Percentiles rank a stretch among this genome's conserved stretches.
phyloP scores from a whole-genome alignment of 176 grass and related monocot species.

The Chloris gayana region DNA sequence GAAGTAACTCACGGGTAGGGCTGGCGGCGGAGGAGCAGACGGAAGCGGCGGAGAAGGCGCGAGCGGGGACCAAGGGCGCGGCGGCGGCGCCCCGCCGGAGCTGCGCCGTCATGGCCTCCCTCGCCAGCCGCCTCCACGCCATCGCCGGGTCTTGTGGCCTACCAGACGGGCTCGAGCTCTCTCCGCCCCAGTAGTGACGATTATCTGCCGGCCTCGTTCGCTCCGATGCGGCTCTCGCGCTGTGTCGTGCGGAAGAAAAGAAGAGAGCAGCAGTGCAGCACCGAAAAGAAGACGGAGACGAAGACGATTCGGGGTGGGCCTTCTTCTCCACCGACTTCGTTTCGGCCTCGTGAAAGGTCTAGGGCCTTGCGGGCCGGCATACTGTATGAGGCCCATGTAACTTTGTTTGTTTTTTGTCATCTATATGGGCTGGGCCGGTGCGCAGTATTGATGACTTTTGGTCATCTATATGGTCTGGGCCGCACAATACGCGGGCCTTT shows the following conservation, averaged over 20 bases:
- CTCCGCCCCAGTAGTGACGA: not conserved
- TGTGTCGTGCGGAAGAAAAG: not conserved
- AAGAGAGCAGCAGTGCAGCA: too few species aligned
- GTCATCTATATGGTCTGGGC: too few species aligned
- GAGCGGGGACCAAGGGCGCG: not conserved
- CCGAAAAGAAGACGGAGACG: not conserved
- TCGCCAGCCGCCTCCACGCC: constrained; percentile 43
- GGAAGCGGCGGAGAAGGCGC: constrained; percentile 10
- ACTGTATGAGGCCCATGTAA: not conserved
- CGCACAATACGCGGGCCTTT: too few species aligned
- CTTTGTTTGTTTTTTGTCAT: not conserved
- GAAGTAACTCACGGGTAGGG: constrained; percentile 5
- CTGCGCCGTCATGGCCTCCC: not conserved
- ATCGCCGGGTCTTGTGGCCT: constrained; percentile 18
- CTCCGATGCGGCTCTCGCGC: not conserved
- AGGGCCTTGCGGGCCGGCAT: not conserved
- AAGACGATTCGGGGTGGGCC: not conserved
- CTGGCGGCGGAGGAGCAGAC: not conserved
- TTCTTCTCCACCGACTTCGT: not conserved
- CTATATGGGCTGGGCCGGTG: too few species aligned
- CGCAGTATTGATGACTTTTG: too few species aligned
- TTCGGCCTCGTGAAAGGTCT: not conserved
- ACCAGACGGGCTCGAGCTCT: not conserved
- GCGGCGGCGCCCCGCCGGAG: constrained; percentile 12
- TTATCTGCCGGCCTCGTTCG: not conserved